These are phyloP conservation scores for Populus tremula DNA, from an alignment of 345 rosid species.

Conservation along the genomic window DNA sequence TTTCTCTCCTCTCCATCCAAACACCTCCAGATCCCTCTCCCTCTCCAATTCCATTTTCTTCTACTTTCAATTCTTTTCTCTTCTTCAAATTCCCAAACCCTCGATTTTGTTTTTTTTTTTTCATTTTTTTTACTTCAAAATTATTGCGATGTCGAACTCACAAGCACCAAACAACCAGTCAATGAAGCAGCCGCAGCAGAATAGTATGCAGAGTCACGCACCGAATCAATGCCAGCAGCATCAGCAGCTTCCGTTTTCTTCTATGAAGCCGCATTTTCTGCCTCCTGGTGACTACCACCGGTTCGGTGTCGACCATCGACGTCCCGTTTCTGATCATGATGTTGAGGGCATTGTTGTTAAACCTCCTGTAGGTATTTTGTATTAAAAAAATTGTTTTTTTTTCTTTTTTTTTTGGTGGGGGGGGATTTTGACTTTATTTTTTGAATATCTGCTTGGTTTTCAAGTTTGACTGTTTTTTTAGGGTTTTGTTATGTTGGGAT, in stretches of 20 bases:
- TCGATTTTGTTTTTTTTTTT: slow-evolving; percentile 5
- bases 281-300: slow-evolving; percentile 74
- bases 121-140: neutral
- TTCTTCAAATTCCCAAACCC: neutral
- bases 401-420: slow-evolving; percentile 7
- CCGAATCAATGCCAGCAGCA: neutral
- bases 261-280: slow-evolving; percentile 68
- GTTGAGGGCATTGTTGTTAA: slow-evolving; percentile 57
- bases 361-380: slow-evolving; percentile 52
- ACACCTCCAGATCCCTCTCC: slow-evolving; percentile 35
- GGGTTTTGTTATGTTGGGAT: neutral
- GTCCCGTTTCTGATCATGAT: slow-evolving; percentile 46
- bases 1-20: slow-evolving; percentile 16
- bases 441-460: slow-evolving; percentile 32
- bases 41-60: slow-evolving; percentile 8
- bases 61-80: slow-evolving; percentile 1
- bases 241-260: slow-evolving; percentile 50
- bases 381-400: neutral
- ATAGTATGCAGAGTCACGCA: neutral
- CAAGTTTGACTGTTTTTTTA: neutral
- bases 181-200: slow-evolving; percentile 28
- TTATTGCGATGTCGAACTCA: slow-evolving; percentile 47
- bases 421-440: slow-evolving; percentile 5
- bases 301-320: slow-evolving; percentile 35
- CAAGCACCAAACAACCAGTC: slow-evolving; percentile 27